A percentile compares a stretch with the other conserved stretches of the same genome.
Evolutionary conservation across 768 basidiomycete genomes (phyloP).

Genomic region (Lactarius psammicola): DNA sequence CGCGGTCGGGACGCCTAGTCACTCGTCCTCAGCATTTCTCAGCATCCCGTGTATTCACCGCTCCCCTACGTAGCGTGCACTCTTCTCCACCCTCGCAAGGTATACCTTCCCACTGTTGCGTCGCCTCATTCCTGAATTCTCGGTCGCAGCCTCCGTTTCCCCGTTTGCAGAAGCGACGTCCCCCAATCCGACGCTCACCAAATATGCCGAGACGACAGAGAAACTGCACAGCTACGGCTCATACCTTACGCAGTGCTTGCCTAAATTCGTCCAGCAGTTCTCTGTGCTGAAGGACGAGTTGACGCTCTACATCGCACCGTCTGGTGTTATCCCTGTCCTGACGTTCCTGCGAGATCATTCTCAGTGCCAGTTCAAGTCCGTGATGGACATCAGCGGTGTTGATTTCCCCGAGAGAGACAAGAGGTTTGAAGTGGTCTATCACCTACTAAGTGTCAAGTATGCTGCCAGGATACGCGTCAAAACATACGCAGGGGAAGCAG

Average conservation of each 20-base stretch:
- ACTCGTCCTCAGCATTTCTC: slow-evolving; percentile 36
- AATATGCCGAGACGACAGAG: slow-evolving; percentile 70
- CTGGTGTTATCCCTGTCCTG: slow-evolving; percentile 78
- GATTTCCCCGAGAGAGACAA: slow-evolving; percentile 93
- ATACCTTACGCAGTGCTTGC: slow-evolving; percentile 88
- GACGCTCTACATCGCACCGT: slow-evolving; percentile 81
- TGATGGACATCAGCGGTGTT: slow-evolving; percentile 93
- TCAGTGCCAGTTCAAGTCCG: slow-evolving; percentile 89
- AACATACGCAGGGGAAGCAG: slow-evolving; percentile 93
- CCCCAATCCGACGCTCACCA: slow-evolving; percentile 75
- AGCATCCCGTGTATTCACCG: slow-evolving; percentile 44
- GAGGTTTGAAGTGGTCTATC: slow-evolving; percentile 96
- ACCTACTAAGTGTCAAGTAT: slow-evolving; percentile 77
- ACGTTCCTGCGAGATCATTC: slow-evolving; percentile 94
- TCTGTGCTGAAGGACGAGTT: slow-evolving; percentile 96
- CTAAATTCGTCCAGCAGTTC: slow-evolving; percentile 98
- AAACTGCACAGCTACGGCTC: slow-evolving; percentile 89
- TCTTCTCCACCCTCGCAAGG: slow-evolving; percentile 45
- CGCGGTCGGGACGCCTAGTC: slow-evolving; percentile 46
- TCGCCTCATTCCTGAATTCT: background rate
- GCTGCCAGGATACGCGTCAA: slow-evolving; percentile 91
- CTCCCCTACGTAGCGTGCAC: slow-evolving; percentile 25
- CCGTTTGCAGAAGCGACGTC: slow-evolving; percentile 91
- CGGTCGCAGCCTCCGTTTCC: slow-evolving; percentile 53
- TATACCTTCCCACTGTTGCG: slow-evolving; percentile 31